Conservation (phyloP, 2,329 filamentous ascomycete species). For the Aotearoamyces nothofagi region DNA sequence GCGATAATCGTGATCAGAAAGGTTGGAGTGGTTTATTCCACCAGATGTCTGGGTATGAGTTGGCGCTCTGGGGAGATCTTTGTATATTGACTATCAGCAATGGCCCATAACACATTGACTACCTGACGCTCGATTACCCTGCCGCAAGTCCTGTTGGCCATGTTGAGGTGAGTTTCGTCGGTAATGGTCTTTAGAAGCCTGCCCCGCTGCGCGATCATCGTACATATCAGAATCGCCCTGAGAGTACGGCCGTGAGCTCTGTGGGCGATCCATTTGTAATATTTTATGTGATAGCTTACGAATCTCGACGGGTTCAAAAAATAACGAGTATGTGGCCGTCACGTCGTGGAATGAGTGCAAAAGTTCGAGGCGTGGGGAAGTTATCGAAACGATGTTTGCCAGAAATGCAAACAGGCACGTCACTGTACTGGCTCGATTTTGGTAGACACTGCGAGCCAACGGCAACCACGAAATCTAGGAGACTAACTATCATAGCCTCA, state of each 20-base stretch:
- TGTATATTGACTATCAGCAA: slow-evolving; percentile 19
- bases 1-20: slow-evolving; percentile 5
- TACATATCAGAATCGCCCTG: slow-evolving; percentile 24
- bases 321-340: too few relatives aligned
- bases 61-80: slow-evolving; percentile 19
- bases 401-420: too few relatives aligned
- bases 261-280: slow-evolving; percentile 12
- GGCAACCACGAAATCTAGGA: too few relatives aligned
- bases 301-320: too few relatives aligned
- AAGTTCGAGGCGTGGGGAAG: too few relatives aligned
- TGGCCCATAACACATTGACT: slow-evolving; percentile 12
- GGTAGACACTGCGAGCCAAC: too few relatives aligned
- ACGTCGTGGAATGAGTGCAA: too few relatives aligned
- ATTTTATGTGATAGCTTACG: too few relatives aligned
- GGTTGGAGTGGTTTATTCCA: slow-evolving; percentile 6
- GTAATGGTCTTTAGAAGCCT: slow-evolving; percentile 10
- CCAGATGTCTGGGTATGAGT: slow-evolving; percentile 12
- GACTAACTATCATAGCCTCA: too few relatives aligned
- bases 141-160: slow-evolving; percentile 16
- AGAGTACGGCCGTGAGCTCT: slow-evolving; percentile 9
- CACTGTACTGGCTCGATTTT: too few relatives aligned
- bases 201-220: slow-evolving; percentile 21
- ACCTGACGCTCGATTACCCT: slow-evolving; percentile 21
- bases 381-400: too few relatives aligned
- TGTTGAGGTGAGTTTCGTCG: slow-evolving; percentile 10